Evolutionary conservation across 73 alveolate genomes (phyloP).

Genomic region (Breviolum minutum): DNA sequence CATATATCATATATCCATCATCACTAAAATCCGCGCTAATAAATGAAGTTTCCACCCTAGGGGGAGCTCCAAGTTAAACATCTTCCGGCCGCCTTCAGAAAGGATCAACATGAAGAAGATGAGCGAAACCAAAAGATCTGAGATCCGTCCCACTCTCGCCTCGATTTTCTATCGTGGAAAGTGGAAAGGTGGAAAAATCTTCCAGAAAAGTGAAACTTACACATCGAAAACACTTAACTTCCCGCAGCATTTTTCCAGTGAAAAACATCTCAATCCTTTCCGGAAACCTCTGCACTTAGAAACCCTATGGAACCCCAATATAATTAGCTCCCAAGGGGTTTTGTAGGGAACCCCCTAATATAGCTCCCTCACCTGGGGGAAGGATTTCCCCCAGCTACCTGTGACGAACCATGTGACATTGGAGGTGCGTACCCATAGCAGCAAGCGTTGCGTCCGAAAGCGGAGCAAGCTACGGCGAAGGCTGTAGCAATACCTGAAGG

Average conservation of each 20-base stretch:
- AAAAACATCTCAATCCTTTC: too few species aligned
- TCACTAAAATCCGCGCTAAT: too few species aligned
- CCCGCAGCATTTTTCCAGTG: too few species aligned
- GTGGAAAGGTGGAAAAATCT: neutral
- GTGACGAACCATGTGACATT: neutral
- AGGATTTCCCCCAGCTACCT: too few species aligned
- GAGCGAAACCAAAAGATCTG: slow-evolving; percentile 30
- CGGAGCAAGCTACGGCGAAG: slow-evolving; percentile 7
- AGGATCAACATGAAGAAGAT: slow-evolving; percentile 26
- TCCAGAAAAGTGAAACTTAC: neutral
- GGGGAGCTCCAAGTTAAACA: neutral
- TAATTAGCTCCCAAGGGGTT: too few species aligned
- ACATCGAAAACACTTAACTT: too few species aligned
- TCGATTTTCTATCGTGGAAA: neutral
- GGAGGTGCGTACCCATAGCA: slow-evolving; percentile 19
- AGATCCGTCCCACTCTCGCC: neutral
- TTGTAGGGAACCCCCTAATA: too few species aligned
- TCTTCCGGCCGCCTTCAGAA: neutral
- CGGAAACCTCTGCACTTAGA: too few species aligned
- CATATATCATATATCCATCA: too few species aligned
- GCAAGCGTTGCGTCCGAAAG: neutral
- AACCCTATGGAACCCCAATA: too few species aligned
- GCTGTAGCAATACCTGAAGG: neutral
- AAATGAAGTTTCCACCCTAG: neutral
- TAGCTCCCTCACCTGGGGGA: too few species aligned